These are phyloP conservation scores for Candida boleticola DNA, from an alignment of 805 yeast genomes.

Conservation along the genomic window DNA sequence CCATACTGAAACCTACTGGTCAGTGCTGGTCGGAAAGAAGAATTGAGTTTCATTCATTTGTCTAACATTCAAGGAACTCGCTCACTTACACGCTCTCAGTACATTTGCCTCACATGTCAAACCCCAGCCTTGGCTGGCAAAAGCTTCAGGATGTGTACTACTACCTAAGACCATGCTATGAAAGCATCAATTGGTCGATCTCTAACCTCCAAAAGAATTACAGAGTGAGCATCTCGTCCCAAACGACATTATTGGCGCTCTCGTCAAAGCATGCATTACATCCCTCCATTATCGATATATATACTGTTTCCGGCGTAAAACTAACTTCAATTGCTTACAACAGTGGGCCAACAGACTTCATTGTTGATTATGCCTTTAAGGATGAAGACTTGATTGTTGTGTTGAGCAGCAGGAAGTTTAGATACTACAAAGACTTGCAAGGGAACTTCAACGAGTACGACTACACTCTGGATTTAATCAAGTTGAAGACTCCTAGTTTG, in stretches of 20 bases:
- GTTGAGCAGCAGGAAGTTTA: conserved; percentile 47
- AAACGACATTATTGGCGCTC: conserved; percentile 56
- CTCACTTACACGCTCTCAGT: background rate
- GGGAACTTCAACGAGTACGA: conserved; percentile 61
- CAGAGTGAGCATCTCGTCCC: conserved; percentile 48
- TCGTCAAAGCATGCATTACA: conserved; percentile 34
- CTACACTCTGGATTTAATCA: conserved; percentile 19
- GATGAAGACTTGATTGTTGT: conserved; percentile 58
- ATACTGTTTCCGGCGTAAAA: conserved; percentile 33
- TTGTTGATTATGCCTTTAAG: conserved; percentile 50
- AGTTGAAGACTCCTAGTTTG: background rate
- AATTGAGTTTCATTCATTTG: background rate
- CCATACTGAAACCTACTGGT: no score
- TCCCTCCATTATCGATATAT: conserved; percentile 38
- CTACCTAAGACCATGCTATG: conserved; percentile 56
- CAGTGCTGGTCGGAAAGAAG: background rate
- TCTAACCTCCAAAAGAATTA: conserved; percentile 37
- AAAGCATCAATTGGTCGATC: conserved; percentile 48
- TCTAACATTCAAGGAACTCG: background rate
- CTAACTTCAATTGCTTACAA: conserved; percentile 37
- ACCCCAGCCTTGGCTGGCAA: conserved; percentile 70
- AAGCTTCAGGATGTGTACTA: conserved; percentile 70
- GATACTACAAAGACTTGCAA: conserved; percentile 63
- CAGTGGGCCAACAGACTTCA: conserved; percentile 47
- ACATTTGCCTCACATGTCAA: conserved; percentile 19